Base-by-base conservation (phyloP, 163 green algal genomes). In the Chloroidium sp. region DNA sequence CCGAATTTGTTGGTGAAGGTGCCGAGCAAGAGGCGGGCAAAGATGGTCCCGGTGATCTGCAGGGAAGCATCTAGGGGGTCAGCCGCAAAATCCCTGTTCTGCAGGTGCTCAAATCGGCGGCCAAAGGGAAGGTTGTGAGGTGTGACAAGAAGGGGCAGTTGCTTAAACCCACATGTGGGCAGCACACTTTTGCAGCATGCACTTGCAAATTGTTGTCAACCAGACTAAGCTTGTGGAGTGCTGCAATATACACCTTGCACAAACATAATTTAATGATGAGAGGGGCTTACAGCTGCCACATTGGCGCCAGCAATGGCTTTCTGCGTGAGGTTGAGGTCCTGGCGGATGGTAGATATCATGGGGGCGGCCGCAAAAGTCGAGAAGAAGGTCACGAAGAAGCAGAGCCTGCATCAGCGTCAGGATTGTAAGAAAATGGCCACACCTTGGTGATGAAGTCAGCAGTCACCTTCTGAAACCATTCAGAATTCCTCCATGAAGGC, bases 1-100 rank as follows among this genome's bases (percentile, higher is more conserved):
- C 94, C 94, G 57, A 94, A 86, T 14, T 86, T 84, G 86, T 98
- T 95, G 80, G 94, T 95, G 57, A 98, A 84, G 4, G 80, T 82
- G 62, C 95, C 95, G 85, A 98, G 94, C 61, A 87, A 79, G 67
- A 98, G 82, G 78, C 95, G 93, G 0, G 87, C 89, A 61, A 93
- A 88, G 57, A 98, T 93, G 69, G 95, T 93, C 4, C 93, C 75
- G n/a, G 89, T 87, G 4, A 87, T 88, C 2, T 94, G 90, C 14
- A 72, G 64, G 64, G 6, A 6, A 72, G 8, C 64, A 72, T 6
- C 64, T 10, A 72, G 64, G 6, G 64, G 36, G 36, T 36, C 36
- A 36, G 36, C 36, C 36, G 36, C 36, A 36, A 36, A 36, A 36
- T 36, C 36, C 36, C 36, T 36, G 36, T 36, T 36, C 36, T 36